These are phyloP conservation scores for Tetracladium marchalianum DNA, from an alignment of 495 filamentous ascomycete species.

Conservation along the genomic window DNA sequence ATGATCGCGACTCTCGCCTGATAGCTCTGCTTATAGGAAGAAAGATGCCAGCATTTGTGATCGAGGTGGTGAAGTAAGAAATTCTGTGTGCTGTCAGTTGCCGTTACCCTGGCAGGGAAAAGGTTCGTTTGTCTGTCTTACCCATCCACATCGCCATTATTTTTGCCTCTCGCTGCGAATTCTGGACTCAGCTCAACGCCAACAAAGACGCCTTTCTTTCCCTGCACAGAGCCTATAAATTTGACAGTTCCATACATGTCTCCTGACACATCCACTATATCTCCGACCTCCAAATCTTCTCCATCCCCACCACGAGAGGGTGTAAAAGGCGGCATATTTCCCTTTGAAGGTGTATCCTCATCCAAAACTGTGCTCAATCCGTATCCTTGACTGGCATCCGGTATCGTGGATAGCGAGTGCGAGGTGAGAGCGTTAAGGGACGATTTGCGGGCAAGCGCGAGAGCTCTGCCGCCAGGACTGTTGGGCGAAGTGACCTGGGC, in stretches of 20 bases:
- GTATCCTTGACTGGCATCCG: constrained; percentile 52
- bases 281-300: constrained; percentile 65
- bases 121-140: constrained; percentile 31
- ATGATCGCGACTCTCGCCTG: constrained; percentile 53
- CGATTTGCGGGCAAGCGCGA: constrained; percentile 49
- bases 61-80: constrained; percentile 73
- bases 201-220: constrained; percentile 85
- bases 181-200: constrained; percentile 87
- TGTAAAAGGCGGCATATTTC: constrained; percentile 23
- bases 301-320: constrained; percentile 26
- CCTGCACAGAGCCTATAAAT: constrained; percentile 78
- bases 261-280: constrained; percentile 87
- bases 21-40: constrained; percentile 78
- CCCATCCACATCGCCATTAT: constrained; percentile 95
- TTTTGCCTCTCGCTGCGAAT: constrained; percentile 79
- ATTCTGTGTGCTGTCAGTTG: constrained; percentile 36
- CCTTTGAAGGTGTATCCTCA: constrained; percentile 30
- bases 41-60: constrained; percentile 83
- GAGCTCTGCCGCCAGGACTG: constrained; percentile 29
- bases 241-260: constrained; percentile 86
- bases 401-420: constrained; percentile 45
- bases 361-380: constrained; percentile 40
- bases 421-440: constrained; percentile 56
- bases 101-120: not conserved
- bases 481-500: constrained; percentile 9